These are phyloP conservation scores for Lenzites betulinus DNA, from an alignment of 768 basidiomycete genomes.

Conservation along the genomic window DNA sequence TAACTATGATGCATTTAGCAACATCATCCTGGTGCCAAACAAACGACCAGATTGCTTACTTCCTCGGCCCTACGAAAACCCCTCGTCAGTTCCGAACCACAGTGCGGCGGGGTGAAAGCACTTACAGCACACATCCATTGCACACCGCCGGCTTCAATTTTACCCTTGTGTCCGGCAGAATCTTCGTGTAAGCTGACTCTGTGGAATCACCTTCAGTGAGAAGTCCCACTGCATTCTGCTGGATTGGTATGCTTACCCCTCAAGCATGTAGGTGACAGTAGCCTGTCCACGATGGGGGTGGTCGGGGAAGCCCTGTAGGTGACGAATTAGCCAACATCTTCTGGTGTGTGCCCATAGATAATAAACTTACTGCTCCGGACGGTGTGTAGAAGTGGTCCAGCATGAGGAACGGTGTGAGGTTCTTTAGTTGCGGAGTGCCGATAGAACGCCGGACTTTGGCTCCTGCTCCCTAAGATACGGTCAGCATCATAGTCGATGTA, in stretches of 20 bases:
- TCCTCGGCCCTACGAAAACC: slow-evolving; percentile 48
- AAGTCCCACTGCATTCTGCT: not conserved
- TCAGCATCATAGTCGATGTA: not conserved
- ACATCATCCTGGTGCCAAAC: not conserved
- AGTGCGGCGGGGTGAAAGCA: not conserved
- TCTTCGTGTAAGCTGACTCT: slow-evolving; percentile 78
- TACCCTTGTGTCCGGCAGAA: slow-evolving; percentile 82
- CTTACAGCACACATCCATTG: slow-evolving; percentile 93
- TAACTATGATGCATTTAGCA: slow-evolving; percentile 39
- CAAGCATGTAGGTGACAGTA: slow-evolving; percentile 86
- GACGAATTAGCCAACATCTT: not conserved
- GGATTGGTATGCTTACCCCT: slow-evolving; percentile 52
- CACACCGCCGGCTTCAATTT: slow-evolving; percentile 78
- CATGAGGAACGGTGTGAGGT: slow-evolving; percentile 91
- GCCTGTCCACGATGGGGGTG: slow-evolving; percentile 92
- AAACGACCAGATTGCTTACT: slow-evolving; percentile 36
- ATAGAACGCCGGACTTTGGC: slow-evolving; percentile 87
- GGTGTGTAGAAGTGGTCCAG: slow-evolving; percentile 78
- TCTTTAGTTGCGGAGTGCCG: slow-evolving; percentile 70
- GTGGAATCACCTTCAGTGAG: slow-evolving; percentile 41
- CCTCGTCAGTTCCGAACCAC: not conserved
- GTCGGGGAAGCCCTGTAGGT: slow-evolving; percentile 77
- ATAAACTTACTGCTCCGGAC: slow-evolving; percentile 60
- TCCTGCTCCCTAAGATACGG: slow-evolving; percentile 61
- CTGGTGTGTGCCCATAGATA: not conserved